Conservation (phyloP, 345 rosid genomes). For the Eucalyptus pauciflora region DNA sequence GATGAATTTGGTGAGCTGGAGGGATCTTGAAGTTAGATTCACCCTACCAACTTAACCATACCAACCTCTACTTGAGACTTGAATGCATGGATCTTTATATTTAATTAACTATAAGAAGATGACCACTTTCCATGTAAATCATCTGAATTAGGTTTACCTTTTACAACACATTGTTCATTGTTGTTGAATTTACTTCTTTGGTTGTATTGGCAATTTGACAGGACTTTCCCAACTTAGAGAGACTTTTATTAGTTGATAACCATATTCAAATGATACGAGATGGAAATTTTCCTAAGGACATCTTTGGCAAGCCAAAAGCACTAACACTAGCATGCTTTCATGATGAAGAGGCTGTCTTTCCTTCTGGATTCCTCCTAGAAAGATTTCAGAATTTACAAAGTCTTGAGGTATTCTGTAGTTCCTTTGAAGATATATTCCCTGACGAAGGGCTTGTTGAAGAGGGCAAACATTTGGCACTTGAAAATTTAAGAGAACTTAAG, state of each 20-base stretch:
- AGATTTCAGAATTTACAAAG: too few relatives aligned
- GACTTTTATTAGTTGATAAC: background rate
- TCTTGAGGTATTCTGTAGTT: background rate
- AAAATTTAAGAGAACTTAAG: background rate
- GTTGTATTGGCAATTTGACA: background rate
- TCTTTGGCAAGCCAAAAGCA: background rate
- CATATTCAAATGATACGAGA: background rate
- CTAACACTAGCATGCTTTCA: background rate
- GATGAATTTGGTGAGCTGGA: too few relatives aligned
- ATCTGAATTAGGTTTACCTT: background rate
- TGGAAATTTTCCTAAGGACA: background rate
- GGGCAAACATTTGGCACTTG: background rate
- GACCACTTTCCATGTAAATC: background rate
- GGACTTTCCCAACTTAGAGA: background rate
- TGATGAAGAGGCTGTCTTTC: fast-evolving
- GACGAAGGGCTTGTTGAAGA: background rate
- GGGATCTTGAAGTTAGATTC: background rate
- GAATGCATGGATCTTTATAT: background rate
- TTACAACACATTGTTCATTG: background rate
- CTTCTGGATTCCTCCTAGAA: background rate
- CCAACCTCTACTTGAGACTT: background rate
- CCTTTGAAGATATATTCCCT: background rate
- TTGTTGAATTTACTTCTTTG: background rate
- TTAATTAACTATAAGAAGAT: background rate
- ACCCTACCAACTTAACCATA: background rate